Evolutionary conservation across 495 filamentous ascomycete genomes (phyloP).

Genomic region (Entonaema liquescens): DNA sequence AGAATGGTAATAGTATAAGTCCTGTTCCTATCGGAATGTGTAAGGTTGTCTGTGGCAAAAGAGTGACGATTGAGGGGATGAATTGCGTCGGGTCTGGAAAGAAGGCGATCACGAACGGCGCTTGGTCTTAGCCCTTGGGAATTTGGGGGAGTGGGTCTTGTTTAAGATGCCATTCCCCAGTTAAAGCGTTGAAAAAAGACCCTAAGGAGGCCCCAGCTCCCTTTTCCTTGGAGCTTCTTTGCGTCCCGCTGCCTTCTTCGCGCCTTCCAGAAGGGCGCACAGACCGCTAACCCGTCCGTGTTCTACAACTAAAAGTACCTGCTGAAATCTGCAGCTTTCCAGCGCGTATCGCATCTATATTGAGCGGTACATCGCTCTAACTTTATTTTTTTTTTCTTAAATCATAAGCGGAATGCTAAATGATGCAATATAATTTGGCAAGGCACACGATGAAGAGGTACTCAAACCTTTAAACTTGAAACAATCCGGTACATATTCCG

Average conservation of each 20-base stretch:
- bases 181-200: constrained; percentile 25
- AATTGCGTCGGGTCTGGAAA: constrained; percentile 17
- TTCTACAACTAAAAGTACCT: constrained; percentile 30
- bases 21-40: neutral
- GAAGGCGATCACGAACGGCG: constrained; percentile 29
- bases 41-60: constrained; percentile 35
- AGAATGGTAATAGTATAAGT: neutral
- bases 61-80: constrained; percentile 38
- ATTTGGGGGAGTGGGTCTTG: constrained; percentile 38
- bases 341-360: constrained; percentile 9
- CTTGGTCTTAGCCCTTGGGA: constrained; percentile 32
- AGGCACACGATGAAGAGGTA: neutral
- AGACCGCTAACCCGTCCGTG: constrained; percentile 34
- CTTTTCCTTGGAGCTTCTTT: constrained; percentile 39
- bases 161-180: constrained; percentile 29
- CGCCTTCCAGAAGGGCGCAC: constrained; percentile 47
- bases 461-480: neutral
- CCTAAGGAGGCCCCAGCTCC: constrained; percentile 25
- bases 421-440: neutral
- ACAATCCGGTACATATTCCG: neutral
- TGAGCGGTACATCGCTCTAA: neutral
- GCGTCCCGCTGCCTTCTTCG: constrained; percentile 37
- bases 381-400: neutral
- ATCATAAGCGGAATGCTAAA: neutral
- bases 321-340: constrained; percentile 33